These are phyloP conservation scores for Neocucurbitaria cava DNA, from an alignment of 2,329 filamentous ascomycete species.

Conservation along the genomic window DNA sequence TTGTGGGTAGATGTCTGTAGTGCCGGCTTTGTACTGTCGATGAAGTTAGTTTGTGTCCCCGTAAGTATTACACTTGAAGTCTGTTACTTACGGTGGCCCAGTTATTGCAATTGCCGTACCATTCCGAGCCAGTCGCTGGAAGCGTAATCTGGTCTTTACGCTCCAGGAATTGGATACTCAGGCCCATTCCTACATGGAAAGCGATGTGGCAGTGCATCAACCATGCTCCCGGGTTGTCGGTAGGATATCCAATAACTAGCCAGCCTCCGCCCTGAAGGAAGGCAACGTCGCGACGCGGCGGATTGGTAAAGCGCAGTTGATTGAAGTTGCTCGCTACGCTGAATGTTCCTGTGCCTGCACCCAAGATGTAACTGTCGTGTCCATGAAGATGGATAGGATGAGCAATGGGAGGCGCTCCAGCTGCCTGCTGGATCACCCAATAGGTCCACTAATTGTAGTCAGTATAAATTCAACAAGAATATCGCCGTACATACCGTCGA, in stretches of 20 bases:
- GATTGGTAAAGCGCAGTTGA: conserved; percentile 45
- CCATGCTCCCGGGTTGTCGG: conserved; percentile 58
- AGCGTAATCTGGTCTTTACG: conserved; percentile 28
- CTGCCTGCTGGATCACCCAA: conserved; percentile 56
- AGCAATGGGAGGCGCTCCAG: conserved; percentile 45
- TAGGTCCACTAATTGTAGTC: conserved; percentile 47
- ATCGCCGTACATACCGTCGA: conserved; percentile 3
- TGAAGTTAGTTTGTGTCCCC: background rate
- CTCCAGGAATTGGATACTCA: conserved; percentile 36
- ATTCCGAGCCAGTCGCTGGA: conserved; percentile 28
- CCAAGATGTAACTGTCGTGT: conserved; percentile 34
- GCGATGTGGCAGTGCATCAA: conserved; percentile 40
- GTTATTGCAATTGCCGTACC: conserved; percentile 37
- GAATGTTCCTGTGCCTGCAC: conserved; percentile 42
- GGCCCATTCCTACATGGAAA: conserved; percentile 39
- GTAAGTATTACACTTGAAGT: background rate
- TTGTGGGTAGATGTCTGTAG: conserved; percentile 41
- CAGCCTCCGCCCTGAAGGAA: conserved; percentile 44
- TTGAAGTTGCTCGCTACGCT: conserved; percentile 12
- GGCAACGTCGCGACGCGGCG: conserved; percentile 45
- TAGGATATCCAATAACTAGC: conserved; percentile 59
- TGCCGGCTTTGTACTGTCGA: conserved; percentile 15
- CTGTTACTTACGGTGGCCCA: conserved; percentile 15
- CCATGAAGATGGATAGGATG: conserved; percentile 42
- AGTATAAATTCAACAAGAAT: background rate